Base-by-base conservation (phyloP, 2,329 filamentous ascomycete genomes). In the Penicillium sp. region DNA sequence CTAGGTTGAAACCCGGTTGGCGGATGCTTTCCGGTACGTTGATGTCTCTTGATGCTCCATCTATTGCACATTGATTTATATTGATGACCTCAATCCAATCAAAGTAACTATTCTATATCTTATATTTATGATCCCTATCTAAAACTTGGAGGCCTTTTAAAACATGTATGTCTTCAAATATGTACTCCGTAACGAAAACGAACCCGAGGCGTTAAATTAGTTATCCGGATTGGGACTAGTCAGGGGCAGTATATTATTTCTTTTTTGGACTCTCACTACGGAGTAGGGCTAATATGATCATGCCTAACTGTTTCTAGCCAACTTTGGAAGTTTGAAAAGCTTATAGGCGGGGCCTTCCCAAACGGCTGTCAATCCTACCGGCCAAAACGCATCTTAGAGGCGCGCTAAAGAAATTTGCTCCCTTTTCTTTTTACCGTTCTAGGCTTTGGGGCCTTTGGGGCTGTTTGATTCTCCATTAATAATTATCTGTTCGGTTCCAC, bases 311-410 rank as follows among this genome's bases (percentile, higher is more conserved):
- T 21, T 54, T 54, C 33, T 21, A 29, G 35, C 15, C 23, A 41
- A 17, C 6, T 27, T 53, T 31, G 48, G 45, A 52, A 50, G 47
- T 33, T 42, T 23, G 17, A 38, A 56, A 63, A 66, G 59, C 60
- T 62, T 65, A 33, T 45, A 57, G 12, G 31, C 31, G 31, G 58
- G 51, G 29, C 21, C 12, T 44, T 45, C 36, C 48, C 50, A 55
- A 66, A 66, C 64, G 63, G 64, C 63, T 66, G 64, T 66, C 64
- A 66, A 54, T 39, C 53, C 55, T 57, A 42, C 49, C 45, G 57
- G 55, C 48, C 59, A 61, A 53, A 48, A 23, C 8, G 27, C 5
- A 41, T 7, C 4, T 12, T 27, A 12, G 6, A 31, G 27, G 31
- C 13, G 29, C 44, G 44, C 43, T 41, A 50, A 35, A 38, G 43